phyloP scores from a whole-genome alignment of 2,329 filamentous ascomycete species.

The Nemania serpens region DNA sequence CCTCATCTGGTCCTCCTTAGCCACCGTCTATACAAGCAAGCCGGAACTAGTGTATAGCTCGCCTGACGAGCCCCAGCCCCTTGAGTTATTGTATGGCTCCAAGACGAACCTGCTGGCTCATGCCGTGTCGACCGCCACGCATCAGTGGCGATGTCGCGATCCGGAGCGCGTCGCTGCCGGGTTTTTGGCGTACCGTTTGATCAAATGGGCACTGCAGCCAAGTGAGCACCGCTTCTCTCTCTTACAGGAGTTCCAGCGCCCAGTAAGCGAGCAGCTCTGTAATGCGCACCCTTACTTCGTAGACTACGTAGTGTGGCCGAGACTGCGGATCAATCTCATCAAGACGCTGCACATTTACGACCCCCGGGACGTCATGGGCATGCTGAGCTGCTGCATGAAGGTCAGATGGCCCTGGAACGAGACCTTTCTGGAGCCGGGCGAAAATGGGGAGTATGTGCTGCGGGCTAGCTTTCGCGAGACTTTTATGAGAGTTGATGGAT shows the following conservation, averaged over 20 bases:
- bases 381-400: slow-evolving; percentile 4
- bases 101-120: slow-evolving; percentile 5
- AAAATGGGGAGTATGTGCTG: background rate
- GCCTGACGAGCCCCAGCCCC: background rate
- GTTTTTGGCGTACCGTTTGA: background rate
- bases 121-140: background rate
- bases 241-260: background rate
- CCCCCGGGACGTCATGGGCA: background rate
- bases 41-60: background rate
- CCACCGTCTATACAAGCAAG: background rate
- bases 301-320: slow-evolving; percentile 1
- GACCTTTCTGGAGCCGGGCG: background rate
- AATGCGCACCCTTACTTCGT: slow-evolving; percentile 2
- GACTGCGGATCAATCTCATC: slow-evolving; percentile 1
- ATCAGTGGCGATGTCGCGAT: background rate
- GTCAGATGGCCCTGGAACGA: background rate
- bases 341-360: slow-evolving; percentile 1
- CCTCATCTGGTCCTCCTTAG: background rate
- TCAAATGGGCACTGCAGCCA: background rate
- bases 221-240: slow-evolving; percentile 6
- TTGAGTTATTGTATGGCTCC: slow-evolving; percentile 1
- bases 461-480: background rate
- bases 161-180: slow-evolving; percentile 1
- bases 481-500: background rate
- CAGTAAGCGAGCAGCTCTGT: background rate